A percentile compares a stretch with the other conserved stretches of the same genome.
phyloP scores from a whole-genome alignment of 208 protist genomes.

The Acanthamoeba sp. region DNA sequence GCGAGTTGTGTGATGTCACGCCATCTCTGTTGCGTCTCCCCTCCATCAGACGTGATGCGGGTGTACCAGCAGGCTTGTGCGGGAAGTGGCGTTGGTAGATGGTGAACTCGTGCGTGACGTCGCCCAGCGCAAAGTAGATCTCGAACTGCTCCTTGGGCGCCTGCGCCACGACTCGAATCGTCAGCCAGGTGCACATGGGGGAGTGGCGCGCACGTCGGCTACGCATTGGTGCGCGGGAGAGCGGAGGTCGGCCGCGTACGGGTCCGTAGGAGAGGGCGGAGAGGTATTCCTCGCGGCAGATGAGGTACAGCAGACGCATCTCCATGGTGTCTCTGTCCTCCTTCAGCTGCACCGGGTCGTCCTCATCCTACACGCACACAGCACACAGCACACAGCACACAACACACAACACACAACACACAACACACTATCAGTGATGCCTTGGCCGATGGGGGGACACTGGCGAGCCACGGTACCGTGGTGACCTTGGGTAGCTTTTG shows the following conservation, averaged over 20 bases:
- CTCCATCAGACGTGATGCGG: no score
- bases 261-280: constrained; percentile 1
- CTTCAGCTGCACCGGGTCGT: constrained; percentile 28
- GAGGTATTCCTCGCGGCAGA: constrained; percentile 30
- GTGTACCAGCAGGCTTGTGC: not conserved
- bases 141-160: not conserved
- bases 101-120: not conserved
- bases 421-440: no score
- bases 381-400: not conserved
- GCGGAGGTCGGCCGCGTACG: not conserved
- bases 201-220: not conserved
- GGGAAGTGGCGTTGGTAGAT: constrained; percentile 11
- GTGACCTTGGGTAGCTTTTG: not conserved
- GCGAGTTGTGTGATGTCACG: no score
- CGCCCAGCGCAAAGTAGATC: not conserved
- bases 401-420: not conserved
- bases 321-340: constrained; percentile 30
- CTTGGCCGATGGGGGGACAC: not conserved
- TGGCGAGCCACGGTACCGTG: not conserved
- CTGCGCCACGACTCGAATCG: not conserved
- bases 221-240: not conserved
- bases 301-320: constrained; percentile 1
- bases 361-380: not conserved
- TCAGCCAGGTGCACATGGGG: not conserved
- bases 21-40: not conserved